phyloP scores from a whole-genome alignment of 1,284 basidiomycete genomes.

The Anthracocystis setariae region DNA sequence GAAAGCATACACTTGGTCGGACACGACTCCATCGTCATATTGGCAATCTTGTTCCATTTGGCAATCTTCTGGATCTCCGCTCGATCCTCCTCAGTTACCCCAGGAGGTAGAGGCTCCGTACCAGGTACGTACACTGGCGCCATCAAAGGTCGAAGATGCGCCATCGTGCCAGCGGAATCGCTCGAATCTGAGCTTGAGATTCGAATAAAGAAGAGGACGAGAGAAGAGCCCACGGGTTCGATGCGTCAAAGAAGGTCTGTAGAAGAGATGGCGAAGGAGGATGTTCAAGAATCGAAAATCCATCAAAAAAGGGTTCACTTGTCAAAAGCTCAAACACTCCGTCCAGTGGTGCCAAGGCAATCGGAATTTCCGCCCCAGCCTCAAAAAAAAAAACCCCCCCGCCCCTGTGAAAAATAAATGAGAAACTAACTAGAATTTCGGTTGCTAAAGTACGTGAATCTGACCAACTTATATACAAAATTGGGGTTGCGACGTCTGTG shows the following conservation, averaged over 20 bases:
- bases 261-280: not conserved
- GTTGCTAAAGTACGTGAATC: too few species aligned
- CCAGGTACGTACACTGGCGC: conserved; percentile 67
- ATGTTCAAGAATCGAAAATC: conserved; percentile 1
- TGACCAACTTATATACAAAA: too few species aligned
- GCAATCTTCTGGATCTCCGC: conserved; percentile 76
- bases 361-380: conserved; percentile 8
- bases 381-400: too few species aligned
- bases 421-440: too few species aligned
- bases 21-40: conserved; percentile 83
- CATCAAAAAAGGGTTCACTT: too few species aligned
- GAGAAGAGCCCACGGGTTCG: not conserved
- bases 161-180: conserved; percentile 12
- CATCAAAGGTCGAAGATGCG: conserved; percentile 42
- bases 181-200: not conserved
- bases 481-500: too few species aligned
- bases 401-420: too few species aligned
- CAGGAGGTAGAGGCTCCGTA: conserved; percentile 76
- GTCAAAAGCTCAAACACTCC: too few species aligned
- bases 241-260: too few species aligned
- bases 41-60: conserved; percentile 79
- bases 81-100: conserved; percentile 82
- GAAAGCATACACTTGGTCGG: conserved; percentile 81
- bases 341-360: conserved; percentile 5
- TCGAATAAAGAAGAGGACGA: too few species aligned